These are phyloP conservation scores for Poa annua DNA, from an alignment of 176 grass and related monocot species.

Conservation along the genomic window DNA sequence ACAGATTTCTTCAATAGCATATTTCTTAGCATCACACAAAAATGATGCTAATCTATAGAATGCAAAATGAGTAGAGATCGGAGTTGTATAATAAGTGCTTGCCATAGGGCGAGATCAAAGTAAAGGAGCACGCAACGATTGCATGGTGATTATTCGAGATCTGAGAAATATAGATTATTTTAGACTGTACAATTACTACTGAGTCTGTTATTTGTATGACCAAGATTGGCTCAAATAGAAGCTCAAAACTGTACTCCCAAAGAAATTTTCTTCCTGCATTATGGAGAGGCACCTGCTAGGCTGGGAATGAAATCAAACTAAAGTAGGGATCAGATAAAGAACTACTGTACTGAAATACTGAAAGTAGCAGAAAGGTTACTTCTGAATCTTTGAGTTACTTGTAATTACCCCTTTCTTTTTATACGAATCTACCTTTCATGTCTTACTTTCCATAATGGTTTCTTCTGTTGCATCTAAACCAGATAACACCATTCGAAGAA, in stretches of 20 bases:
- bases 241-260: neutral
- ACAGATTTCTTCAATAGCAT: neutral
- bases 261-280: too few species aligned
- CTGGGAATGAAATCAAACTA: too few species aligned
- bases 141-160: neutral
- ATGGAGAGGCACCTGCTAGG: too few species aligned
- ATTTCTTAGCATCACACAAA: neutral
- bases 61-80: too few species aligned
- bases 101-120: neutral
- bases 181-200: neutral
- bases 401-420: neutral
- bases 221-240: neutral
- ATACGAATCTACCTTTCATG: too few species aligned
- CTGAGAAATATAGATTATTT: neutral
- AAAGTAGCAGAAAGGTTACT: neutral
- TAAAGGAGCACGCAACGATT: neutral
- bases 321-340: neutral
- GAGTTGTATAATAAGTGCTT: neutral
- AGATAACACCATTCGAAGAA: too few species aligned
- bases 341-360: neutral
- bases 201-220: neutral
- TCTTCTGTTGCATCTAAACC: too few species aligned
- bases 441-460: too few species aligned
- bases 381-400: neutral
- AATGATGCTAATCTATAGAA: neutral